Base-by-base conservation (phyloP, 2,329 filamentous ascomycete genomes). In the Pseudogymnoascus sp. region DNA sequence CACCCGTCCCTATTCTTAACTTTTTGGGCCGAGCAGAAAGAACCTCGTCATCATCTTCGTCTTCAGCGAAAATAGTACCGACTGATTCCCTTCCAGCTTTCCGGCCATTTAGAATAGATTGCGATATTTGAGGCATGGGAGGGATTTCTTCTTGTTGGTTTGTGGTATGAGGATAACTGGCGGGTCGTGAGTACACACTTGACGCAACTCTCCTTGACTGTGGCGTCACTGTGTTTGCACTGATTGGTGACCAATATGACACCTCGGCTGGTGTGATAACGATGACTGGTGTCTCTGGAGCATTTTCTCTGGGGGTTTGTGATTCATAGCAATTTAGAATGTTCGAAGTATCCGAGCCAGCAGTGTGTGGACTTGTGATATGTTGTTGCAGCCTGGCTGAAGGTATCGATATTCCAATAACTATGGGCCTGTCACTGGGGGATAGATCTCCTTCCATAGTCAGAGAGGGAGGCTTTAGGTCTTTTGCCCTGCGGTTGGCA, bases 321-420 rank as follows among this genome's bases (percentile, higher is more conserved):
- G 64, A 62, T 25, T 67, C 66, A 38, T 71, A 69, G 61, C 63
- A 70, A 42, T 63, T 64, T 18, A 69, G 60, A 46, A 69, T 68
- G 23, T 66, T 70, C 18, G 69, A 67, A 7, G 67, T 65, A 38
- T 70, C 64, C 64, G 71, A 70, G 53, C 60, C 67, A 59, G 68
- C 68, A 44, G 69, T 84, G 46, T 81, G 78, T n/a, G 82, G 82
- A 63, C 79, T 83, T 70, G 82, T 75, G 69, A 77, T 78, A 69
- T 75, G 82, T 42, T 73, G 76, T 68, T 70, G 74, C 28, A 77
- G 66, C 36, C 78, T 75, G 53, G 82, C 81, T 12, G 84, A 82
- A 2, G 88, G 83, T 53, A 91, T 77, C 12, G 84, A 82, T 60
- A 91, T 85, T 11, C 88, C 88, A 67, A 91, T 91, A 44, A 89